Percentiles rank a stretch among this genome's conserved stretches.
Evolutionary conservation across 345 rosid genomes (phyloP).

Genomic region (Eucalyptus shirleyi): DNA sequence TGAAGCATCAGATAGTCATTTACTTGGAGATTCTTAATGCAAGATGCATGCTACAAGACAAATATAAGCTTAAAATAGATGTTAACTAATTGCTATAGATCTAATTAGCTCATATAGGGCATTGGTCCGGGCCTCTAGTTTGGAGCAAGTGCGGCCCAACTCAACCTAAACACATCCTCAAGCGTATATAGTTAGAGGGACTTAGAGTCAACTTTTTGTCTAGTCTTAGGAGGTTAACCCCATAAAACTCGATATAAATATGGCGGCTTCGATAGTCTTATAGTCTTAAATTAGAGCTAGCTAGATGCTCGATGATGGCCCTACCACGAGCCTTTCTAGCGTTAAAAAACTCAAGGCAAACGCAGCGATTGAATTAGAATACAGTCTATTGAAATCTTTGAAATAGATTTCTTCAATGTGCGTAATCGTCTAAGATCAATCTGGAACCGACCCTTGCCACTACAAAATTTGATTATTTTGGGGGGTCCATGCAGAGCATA

Average conservation of each 20-base stretch:
- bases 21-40: neutral
- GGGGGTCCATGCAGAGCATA: neutral
- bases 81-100: neutral
- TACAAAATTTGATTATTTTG: neutral
- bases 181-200: neutral
- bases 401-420: neutral
- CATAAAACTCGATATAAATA: neutral
- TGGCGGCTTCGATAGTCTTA: neutral
- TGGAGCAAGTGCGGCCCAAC: neutral
- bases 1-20: neutral
- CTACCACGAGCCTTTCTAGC: neutral
- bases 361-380: neutral
- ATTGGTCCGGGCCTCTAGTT: neutral
- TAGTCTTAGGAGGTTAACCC: neutral
- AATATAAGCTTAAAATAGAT: neutral
- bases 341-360: neutral
- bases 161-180: neutral
- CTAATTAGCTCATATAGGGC: neutral
- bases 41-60: neutral
- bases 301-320: neutral
- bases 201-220: neutral
- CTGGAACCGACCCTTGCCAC: neutral
- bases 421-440: neutral
- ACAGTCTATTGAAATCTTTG: neutral
- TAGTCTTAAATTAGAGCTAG: neutral